phyloP scores from a whole-genome alignment of 805 yeast genomes.

The Yarrowia sp. region DNA sequence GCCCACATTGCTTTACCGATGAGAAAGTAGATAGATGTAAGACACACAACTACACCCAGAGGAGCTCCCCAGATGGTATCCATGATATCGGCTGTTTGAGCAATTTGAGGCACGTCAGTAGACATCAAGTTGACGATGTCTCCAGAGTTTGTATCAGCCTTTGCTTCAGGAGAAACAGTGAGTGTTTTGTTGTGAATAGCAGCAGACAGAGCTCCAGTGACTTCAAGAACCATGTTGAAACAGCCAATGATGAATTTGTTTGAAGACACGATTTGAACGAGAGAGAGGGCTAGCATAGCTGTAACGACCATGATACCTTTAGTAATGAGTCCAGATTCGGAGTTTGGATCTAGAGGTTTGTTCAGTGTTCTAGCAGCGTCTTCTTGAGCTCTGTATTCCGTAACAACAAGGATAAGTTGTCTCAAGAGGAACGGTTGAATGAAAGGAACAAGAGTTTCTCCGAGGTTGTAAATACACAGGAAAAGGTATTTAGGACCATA shows the following conservation, averaged over 20 bases:
- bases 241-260: constrained; percentile 78
- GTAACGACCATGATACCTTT: constrained; percentile 73
- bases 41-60: constrained; percentile 75
- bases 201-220: constrained; percentile 56
- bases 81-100: constrained; percentile 74
- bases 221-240: constrained; percentile 71
- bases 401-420: constrained; percentile 47
- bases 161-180: constrained; percentile 62
- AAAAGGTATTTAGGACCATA: constrained; percentile 45
- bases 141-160: constrained; percentile 71
- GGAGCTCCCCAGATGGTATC: constrained; percentile 92
- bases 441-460: constrained; percentile 46
- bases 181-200: constrained; percentile 70
- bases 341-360: not conserved
- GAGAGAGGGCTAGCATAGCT: constrained; percentile 71
- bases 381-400: constrained; percentile 44
- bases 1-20: constrained; percentile 93
- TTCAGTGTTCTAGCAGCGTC: not conserved
- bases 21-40: constrained; percentile 65
- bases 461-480: constrained; percentile 47
- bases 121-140: constrained; percentile 94
- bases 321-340: constrained; percentile 52
- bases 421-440: constrained; percentile 46
- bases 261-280: constrained; percentile 71
- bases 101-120: constrained; percentile 86